Evolutionary conservation across 129 eudicot species (phyloP).

Genomic region (Chrysanthemum seticuspe): DNA sequence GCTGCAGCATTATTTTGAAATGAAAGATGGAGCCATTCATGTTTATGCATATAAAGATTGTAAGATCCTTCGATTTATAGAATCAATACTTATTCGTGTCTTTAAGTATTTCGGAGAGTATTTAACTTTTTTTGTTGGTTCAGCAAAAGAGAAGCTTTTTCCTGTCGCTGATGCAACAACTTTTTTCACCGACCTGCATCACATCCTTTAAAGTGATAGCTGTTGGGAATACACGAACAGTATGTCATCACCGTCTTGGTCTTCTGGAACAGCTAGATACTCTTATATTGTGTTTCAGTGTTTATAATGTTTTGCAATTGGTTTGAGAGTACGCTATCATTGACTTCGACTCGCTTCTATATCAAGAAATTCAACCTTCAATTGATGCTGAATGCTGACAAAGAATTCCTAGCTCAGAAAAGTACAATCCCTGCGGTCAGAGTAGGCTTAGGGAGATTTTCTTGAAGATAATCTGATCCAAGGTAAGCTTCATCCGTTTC

Average conservation of each 20-base stretch:
- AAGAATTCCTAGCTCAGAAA: slow-evolving; percentile 96
- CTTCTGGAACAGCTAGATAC: slow-evolving; percentile 78
- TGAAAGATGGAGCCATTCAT: slow-evolving; percentile 98
- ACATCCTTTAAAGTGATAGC: slow-evolving; percentile 94
- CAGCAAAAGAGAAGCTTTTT: slow-evolving; percentile 79
- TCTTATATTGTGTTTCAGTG: neutral
- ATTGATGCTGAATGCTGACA: slow-evolving; percentile 96
- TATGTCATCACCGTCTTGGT: slow-evolving; percentile 86
- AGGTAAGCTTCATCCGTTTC: no score
- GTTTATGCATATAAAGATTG: slow-evolving; percentile 85
- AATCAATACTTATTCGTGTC: neutral
- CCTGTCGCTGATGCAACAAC: slow-evolving; percentile 95
- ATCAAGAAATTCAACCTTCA: slow-evolving; percentile 95
- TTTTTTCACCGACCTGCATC: slow-evolving; percentile 97
- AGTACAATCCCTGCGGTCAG: slow-evolving; percentile 99
- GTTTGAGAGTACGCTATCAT: neutral
- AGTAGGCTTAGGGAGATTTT: slow-evolving; percentile 98
- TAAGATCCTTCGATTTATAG: slow-evolving; percentile 37
- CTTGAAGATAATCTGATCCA: slow-evolving; percentile 94
- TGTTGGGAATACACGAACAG: slow-evolving; percentile 85
- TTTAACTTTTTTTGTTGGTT: slow-evolving; percentile 3
- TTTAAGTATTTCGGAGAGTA: slow-evolving; percentile 1
- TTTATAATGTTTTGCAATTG: slow-evolving; percentile 11
- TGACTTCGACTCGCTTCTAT: slow-evolving; percentile 12
- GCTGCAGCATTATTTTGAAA: slow-evolving; percentile 87